phyloP scores from a whole-genome alignment of 768 basidiomycete genomes.

The Trametes coccinea region DNA sequence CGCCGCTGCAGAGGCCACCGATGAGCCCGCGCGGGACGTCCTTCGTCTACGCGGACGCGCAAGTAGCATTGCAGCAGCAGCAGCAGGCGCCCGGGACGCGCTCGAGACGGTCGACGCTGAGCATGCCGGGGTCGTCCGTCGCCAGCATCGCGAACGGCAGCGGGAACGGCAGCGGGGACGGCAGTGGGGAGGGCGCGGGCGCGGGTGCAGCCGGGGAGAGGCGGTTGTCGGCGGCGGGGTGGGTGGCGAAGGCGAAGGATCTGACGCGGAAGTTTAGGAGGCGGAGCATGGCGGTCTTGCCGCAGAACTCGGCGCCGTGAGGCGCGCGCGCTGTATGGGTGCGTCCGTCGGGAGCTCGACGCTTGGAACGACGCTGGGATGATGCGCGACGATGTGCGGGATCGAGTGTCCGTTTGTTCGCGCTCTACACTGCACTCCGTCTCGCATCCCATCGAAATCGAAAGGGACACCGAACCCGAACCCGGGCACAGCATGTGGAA shows the following conservation, averaged over 20 bases:
- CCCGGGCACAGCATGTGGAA: no score
- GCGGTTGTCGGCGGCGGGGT: slow-evolving; percentile 13
- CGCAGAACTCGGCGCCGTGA: slow-evolving; percentile 15
- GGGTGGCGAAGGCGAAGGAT: slow-evolving; percentile 29
- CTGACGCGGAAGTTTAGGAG: slow-evolving; percentile 26
- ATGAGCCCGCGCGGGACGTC: slow-evolving; percentile 14
- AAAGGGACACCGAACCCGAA: no score
- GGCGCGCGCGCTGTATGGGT: neutral
- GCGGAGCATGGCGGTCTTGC: slow-evolving; percentile 26
- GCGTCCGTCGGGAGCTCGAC: neutral
- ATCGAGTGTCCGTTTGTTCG: no score
- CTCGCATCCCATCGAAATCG: no score
- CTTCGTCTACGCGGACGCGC: slow-evolving; percentile 11
- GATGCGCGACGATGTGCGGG: no score
- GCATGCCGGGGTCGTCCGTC: slow-evolving; percentile 9
- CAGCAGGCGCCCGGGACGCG: slow-evolving; percentile 4
- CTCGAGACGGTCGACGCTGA: slow-evolving; percentile 21
- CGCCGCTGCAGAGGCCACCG: neutral
- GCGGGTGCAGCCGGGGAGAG: slow-evolving; percentile 9
- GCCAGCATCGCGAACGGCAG: neutral
- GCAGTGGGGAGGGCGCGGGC: neutral
- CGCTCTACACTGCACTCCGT: no score
- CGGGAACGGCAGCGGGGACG: neutral
- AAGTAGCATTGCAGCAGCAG: neutral
- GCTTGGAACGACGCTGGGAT: no score